Evolutionary conservation across 495 filamentous ascomycete species (phyloP).

Genomic region (Aspergillus ostianus): DNA sequence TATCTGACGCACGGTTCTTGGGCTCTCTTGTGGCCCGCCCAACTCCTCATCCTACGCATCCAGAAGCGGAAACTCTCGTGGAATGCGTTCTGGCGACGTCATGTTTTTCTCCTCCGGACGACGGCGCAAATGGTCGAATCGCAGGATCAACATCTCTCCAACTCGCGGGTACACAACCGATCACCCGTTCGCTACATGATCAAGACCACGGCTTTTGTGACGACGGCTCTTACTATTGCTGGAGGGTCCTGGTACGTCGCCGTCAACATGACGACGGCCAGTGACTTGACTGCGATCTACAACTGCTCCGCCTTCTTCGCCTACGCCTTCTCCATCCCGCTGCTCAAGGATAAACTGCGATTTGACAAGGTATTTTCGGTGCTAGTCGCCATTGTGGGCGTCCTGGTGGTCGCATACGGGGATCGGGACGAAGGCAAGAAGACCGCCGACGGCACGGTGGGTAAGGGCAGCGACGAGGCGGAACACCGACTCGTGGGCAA

Average conservation of each 20-base stretch:
- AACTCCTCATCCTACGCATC: slow-evolving; percentile 75
- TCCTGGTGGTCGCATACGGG: slow-evolving; percentile 90
- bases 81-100: slow-evolving; percentile 83
- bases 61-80: slow-evolving; percentile 72
- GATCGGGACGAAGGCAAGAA: slow-evolving; percentile 55
- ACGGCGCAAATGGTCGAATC: slow-evolving; percentile 85
- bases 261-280: slow-evolving; percentile 86
- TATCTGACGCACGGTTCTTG: slow-evolving; percentile 95
- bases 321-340: slow-evolving; percentile 88
- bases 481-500: slow-evolving; percentile 73
- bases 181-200: slow-evolving; percentile 73
- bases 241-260: slow-evolving; percentile 96
- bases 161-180: slow-evolving; percentile 42
- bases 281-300: slow-evolving; percentile 95
- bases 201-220: slow-evolving; percentile 74
- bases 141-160: slow-evolving; percentile 56
- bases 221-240: slow-evolving; percentile 82
- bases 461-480: slow-evolving; percentile 48
- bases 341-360: slow-evolving; percentile 79
- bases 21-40: slow-evolving; percentile 80
- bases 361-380: slow-evolving; percentile 82
- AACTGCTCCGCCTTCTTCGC: slow-evolving; percentile 99
- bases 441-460: slow-evolving; percentile 48
- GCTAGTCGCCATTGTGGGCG: slow-evolving; percentile 78
- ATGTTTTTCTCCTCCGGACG: slow-evolving; percentile 67